Evolutionary conservation across 306 rosid species (phyloP).

Genomic region (Prunus mume): DNA sequence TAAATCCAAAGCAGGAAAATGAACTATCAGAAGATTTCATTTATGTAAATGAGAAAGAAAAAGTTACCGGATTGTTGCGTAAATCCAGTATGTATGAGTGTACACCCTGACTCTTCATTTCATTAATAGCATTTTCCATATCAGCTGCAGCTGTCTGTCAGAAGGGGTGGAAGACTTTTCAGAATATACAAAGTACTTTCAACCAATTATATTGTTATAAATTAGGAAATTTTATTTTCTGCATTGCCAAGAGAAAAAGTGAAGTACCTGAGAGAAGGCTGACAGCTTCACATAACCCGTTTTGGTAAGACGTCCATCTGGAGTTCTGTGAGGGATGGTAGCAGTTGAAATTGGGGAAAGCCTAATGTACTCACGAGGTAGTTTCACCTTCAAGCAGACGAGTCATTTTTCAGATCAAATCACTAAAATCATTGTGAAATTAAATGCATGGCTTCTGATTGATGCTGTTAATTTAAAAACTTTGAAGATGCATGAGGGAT

Average conservation of each 20-base stretch:
- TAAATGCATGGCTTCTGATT: conserved; percentile 6
- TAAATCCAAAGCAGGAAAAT: conserved; percentile 1
- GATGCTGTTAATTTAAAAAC: conserved; percentile 5
- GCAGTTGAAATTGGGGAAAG: conserved; percentile 86
- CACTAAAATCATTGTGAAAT: conserved; percentile 2
- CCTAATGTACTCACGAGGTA: conserved; percentile 80
- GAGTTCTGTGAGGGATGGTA: conserved; percentile 69
- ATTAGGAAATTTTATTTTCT: too few species aligned
- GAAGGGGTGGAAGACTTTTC: conserved; percentile 11
- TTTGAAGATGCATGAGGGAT: not conserved
- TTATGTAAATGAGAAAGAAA: not conserved
- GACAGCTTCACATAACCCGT: conserved; percentile 84
- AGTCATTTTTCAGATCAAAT: conserved; percentile 15
- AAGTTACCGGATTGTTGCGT: conserved; percentile 84
- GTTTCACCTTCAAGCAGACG: conserved; percentile 58
- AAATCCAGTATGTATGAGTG: conserved; percentile 90
- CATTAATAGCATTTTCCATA: conserved; percentile 73
- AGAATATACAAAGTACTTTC: not conserved
- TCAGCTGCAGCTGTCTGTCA: conserved; percentile 83
- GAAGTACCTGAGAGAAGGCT: conserved; percentile 81
- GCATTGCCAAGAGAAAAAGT: not conserved
- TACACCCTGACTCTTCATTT: conserved; percentile 84
- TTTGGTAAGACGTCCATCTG: conserved; percentile 64
- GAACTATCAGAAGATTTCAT: not conserved
- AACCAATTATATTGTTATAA: not conserved